Base-by-base conservation (phyloP, 2,329 filamentous ascomycete species). In the Aspergillus sp. region DNA sequence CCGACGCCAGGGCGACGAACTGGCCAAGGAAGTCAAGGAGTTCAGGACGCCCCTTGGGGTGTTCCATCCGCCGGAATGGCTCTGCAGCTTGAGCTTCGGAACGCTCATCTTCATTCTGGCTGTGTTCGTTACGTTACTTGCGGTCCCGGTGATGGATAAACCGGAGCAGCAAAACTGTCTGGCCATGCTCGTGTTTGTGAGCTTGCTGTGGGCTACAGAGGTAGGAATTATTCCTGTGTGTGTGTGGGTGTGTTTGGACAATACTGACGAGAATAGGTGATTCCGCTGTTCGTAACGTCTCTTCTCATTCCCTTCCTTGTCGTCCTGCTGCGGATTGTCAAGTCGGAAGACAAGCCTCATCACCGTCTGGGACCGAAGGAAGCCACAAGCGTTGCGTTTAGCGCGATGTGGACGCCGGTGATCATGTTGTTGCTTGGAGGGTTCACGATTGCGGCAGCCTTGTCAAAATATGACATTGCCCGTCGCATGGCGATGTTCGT, bases 391-490 rank as follows among this genome's bases (percentile, higher is more conserved):
- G 93, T 88, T 64, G 88, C 97, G 53, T 97, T 99, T 64, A 81
- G 91, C 4, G 88, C 94, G 21, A 99, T 99, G 94, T 99, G 94
- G 94, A 97, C 93, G 3, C 93, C 94, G 0, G 94, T 99, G 50
- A 99, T 99, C 62, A 97, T 99, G 94, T 84, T 99, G 14, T 80
- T 99, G 19, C 85, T 99, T 0, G 94, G 94, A 61, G 94, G 94
- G 29, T 99, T 99, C 67, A 96, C 94, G 2, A 87, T 99, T 49
- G 94, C 94, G 9, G 94, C 94, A 0, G 95, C 94, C 0, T 76
- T 99, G 50, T 96, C 91, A 45, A 99, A 99, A 71, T 96, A 96
- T 73, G 94, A 92, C 62, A 97, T 99, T 65, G 94, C 96, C 56
- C 97, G 97, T 75, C 88, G 94, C 67, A 91, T 99, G 76, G 94